Evolutionary conservation across 2,329 filamentous ascomycete species (phyloP), one percentile per base, ranked within the genome.

Genomic region (Dothideomycetes sp.): DNA sequence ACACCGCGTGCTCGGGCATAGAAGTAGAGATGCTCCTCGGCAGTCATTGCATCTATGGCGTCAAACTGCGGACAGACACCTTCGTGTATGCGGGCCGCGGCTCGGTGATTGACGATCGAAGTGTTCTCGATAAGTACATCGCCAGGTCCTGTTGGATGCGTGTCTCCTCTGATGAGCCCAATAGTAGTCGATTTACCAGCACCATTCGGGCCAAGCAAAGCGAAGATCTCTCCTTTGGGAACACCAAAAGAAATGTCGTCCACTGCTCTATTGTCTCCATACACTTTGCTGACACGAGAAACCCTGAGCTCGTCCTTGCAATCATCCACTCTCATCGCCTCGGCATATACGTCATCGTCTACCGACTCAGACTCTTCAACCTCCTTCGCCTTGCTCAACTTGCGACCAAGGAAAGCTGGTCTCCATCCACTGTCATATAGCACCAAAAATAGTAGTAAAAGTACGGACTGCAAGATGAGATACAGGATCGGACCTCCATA

Each of bases 181-280:
- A 95, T 94, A 0, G 83, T 93, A 0, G 87, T 94, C 0, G 81
- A 86, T 53, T 95, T 95, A 42, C 88, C 88, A 1, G 88, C 89
- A 17, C 88, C 87, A 54, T 94, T 94, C 12, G 88, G 87, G 0
- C 88, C 88, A 1, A 96, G 72, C 0, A 95, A 70, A 0, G 87
- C 87, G 60, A 94, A 94, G 1, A 94, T 83, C 56, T 94, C 82
- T 36, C 84, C 81, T 36, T 75, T 77, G 12, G 75, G 73, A 22
- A 95, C 81, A 14, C 81, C 81, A 52, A 95, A 94, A 0, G 81
- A 84, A 31, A 93, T 75, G 51, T 94, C 84, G 50, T 94, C 80
- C n/a, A 95, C 86, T 3, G 85, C 88, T 1, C 79, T 77, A 49
- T 81, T 80, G 45, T 71, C 71, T 11, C 77, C 75, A 49, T 94